Base-by-base conservation (phyloP, 2,329 filamentous ascomycete genomes). In the Mycocentrospora acerina region DNA sequence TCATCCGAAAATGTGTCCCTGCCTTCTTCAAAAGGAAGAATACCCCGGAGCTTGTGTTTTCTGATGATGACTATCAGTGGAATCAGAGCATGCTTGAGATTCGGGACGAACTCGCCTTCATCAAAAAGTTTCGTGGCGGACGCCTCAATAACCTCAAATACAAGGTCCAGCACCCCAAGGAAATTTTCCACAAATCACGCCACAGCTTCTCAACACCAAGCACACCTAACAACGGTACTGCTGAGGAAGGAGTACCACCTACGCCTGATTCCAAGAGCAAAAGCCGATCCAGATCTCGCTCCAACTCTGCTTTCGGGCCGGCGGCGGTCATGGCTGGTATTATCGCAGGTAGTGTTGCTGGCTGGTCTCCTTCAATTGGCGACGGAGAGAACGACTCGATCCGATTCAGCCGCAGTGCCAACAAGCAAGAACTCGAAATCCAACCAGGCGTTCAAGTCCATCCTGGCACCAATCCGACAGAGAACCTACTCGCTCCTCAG, bases 271-370 rank as follows among this genome's bases (percentile, higher is more conserved):
- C 77, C 61, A 56, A 85, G 73, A 83, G 53, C 77, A 80, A 57
- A 76, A 63, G 63, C 26, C 67, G 85, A 33, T 79, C 75, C 38
- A 79, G 85, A 35, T 86, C 85, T 34, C 76, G 83, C 50, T 87
- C 83, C 29, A 85, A 80, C 60, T 89, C 85, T 18, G 85, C 85
- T 2, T 75, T 90, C 9, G 86, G 83, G 9, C 84, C 86, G 2
- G 83, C 85, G 2, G 82, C 83, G 7, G 86, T 89, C 44, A 90
- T 90, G 86, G 85, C 86, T n/a, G 87, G 87, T 44, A 84, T 90
- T 41, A 81, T 90, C 33, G 87, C 86, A 7, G 86, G 85, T 29
- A 85, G 83, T 57, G 80, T 90, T 24, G 85, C 82, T 11, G 85
- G 83, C 19, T 90, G 86, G 86, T 87, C 85, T 32, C 86, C 86